These are phyloP conservation scores for Boletus vinaceobasis DNA, from an alignment of 768 basidiomycete genomes.

Conservation along the genomic window DNA sequence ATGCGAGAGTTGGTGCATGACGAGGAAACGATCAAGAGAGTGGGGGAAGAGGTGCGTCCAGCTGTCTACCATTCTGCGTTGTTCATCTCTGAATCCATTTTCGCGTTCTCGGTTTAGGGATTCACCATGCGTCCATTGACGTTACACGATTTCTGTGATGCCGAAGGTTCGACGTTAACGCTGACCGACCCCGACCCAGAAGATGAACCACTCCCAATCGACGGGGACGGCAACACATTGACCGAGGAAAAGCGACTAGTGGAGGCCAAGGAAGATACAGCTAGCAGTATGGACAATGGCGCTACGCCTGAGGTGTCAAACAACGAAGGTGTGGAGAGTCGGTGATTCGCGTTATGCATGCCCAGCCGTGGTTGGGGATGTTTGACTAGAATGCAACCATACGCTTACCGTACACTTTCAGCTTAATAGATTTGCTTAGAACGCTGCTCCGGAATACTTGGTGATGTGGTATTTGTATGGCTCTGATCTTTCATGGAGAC, in stretches of 20 bases:
- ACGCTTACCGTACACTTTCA: constrained; percentile 6
- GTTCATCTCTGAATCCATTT: neutral
- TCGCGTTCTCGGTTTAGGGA: constrained; percentile 43
- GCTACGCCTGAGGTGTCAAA: neutral
- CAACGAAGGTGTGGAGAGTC: neutral
- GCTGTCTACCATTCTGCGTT: neutral
- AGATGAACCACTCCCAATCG: constrained; percentile 20
- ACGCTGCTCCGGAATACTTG: neutral
- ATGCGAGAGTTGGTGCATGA: constrained; percentile 53
- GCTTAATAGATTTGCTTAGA: constrained; percentile 12
- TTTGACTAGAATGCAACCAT: neutral
- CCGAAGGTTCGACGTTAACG: constrained; percentile 32
- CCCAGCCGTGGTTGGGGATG: neutral
- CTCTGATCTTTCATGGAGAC: neutral
- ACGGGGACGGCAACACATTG: neutral
- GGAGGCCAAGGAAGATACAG: constrained; percentile 1
- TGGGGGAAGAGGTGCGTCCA: constrained; percentile 39
- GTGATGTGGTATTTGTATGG: neutral
- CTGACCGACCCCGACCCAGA: constrained; percentile 27
- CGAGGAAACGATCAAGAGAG: constrained; percentile 46
- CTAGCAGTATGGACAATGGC: neutral
- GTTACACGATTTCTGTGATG: constrained; percentile 63
- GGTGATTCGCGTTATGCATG: neutral
- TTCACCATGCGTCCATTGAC: constrained; percentile 73
- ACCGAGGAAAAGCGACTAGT: neutral